Evolutionary conservation across 208 protist genomes (phyloP).

Genomic region (Crithidia expoeki): DNA sequence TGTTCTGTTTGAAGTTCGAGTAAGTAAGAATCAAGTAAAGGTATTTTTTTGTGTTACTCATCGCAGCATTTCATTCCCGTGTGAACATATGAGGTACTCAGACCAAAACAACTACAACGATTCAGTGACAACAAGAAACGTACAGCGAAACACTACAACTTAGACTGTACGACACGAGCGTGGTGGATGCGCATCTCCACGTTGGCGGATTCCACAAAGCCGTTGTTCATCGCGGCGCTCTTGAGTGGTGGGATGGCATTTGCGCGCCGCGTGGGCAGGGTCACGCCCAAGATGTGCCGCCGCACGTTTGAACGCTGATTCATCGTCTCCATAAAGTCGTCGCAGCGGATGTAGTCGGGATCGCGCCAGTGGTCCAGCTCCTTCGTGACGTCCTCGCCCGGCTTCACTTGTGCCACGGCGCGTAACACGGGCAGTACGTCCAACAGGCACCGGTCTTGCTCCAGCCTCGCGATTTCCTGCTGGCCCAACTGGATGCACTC

Average conservation of each 20-base stretch:
- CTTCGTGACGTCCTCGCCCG: conserved; percentile 46
- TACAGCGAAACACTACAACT: conserved; percentile 16
- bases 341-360: conserved; percentile 73
- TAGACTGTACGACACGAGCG: conserved; percentile 10
- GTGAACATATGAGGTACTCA: conserved; percentile 6
- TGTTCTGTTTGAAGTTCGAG: too few species aligned
- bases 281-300: conserved; percentile 52
- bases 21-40: too few species aligned
- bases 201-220: conserved; percentile 59
- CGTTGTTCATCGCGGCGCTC: conserved; percentile 49
- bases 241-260: conserved; percentile 61
- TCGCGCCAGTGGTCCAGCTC: conserved; percentile 86
- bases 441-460: conserved; percentile 57
- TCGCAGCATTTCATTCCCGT: too few species aligned
- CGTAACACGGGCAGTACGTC: conserved; percentile 81
- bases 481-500: conserved; percentile 40
- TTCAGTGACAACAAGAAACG: too few species aligned
- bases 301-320: conserved; percentile 59
- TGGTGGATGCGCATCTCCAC: conserved; percentile 38
- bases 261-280: conserved; percentile 35
- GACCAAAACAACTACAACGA: neutral
- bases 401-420: conserved; percentile 39
- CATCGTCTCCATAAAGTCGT: conserved; percentile 84
- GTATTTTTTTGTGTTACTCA: too few species aligned
- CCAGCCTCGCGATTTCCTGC: conserved; percentile 46